These are phyloP conservation scores for Mesembryanthemum crystallinum DNA, from an alignment of 148 eudicot genomes.

Conservation along the genomic window DNA sequence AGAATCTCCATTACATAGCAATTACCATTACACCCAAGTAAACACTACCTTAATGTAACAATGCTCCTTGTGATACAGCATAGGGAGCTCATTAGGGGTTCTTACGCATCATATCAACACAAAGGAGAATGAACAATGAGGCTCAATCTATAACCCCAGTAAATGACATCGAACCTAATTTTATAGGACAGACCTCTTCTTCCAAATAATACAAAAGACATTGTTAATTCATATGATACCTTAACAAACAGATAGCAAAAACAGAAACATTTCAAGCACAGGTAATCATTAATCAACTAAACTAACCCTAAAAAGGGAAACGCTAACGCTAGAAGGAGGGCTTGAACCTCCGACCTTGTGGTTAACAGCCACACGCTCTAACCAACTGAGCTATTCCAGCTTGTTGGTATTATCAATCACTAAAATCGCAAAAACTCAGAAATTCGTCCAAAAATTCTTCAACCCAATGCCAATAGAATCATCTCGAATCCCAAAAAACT, in stretches of 20 bases:
- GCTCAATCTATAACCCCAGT: background rate
- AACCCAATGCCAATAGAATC: background rate
- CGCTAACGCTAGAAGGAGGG: constrained; percentile 54
- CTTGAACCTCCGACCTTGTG: constrained; percentile 62
- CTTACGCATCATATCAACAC: background rate
- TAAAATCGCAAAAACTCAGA: background rate
- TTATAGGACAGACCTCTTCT: background rate
- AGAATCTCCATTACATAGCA: too few species aligned
- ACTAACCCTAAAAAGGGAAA: too few species aligned
- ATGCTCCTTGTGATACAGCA: too few species aligned
- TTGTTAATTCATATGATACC: too few species aligned
- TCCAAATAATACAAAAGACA: too few species aligned
- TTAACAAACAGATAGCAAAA: too few species aligned
- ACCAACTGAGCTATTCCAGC: constrained; percentile 61
- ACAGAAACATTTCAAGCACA: too few species aligned
- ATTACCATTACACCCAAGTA: too few species aligned
- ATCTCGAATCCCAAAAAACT: background rate
- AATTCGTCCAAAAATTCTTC: background rate
- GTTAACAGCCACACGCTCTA: constrained; percentile 68
- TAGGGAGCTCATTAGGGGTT: too few species aligned
- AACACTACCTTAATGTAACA: too few species aligned
- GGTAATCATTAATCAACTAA: too few species aligned
- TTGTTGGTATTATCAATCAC: background rate
- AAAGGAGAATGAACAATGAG: background rate
- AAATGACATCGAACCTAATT: background rate